Conservation (phyloP, 2,329 filamentous ascomycete genomes). For the Aurifilum marmelostoma region DNA sequence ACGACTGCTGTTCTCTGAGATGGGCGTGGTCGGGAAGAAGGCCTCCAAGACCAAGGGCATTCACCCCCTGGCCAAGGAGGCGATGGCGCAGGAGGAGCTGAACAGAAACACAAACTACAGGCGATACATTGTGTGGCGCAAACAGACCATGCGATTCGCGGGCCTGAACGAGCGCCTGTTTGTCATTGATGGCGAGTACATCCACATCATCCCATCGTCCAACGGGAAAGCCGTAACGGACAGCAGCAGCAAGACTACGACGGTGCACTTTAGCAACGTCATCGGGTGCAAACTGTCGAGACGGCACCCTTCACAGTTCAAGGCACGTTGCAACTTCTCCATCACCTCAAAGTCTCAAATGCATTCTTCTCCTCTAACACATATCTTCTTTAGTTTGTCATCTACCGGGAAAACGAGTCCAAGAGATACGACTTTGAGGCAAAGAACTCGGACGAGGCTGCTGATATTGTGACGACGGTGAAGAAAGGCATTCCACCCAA, state of each 20-base stretch:
- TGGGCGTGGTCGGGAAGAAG: constrained; percentile 45
- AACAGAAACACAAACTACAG: constrained; percentile 65
- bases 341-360: background rate
- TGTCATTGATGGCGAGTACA: constrained; percentile 82
- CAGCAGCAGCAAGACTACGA: constrained; percentile 71
- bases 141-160: constrained; percentile 81
- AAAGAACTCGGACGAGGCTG: constrained; percentile 70
- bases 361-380: constrained; percentile 3
- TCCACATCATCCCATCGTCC: constrained; percentile 78
- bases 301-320: constrained; percentile 79
- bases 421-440: constrained; percentile 87
- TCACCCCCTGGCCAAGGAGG: constrained; percentile 70
- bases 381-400: constrained; percentile 56
- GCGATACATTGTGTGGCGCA: constrained; percentile 79
- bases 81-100: constrained; percentile 61
- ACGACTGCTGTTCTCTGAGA: constrained; percentile 25
- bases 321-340: constrained; percentile 50
- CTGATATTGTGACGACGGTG: constrained; percentile 78
- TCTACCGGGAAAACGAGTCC: constrained; percentile 75
- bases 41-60: constrained; percentile 58
- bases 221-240: constrained; percentile 68
- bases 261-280: constrained; percentile 80
- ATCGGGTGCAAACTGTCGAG: constrained; percentile 80
- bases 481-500: constrained; percentile 76
- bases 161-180: constrained; percentile 75